phyloP scores from a whole-genome alignment of 495 filamentous ascomycete genomes.

The Penicillium paradoxum region DNA sequence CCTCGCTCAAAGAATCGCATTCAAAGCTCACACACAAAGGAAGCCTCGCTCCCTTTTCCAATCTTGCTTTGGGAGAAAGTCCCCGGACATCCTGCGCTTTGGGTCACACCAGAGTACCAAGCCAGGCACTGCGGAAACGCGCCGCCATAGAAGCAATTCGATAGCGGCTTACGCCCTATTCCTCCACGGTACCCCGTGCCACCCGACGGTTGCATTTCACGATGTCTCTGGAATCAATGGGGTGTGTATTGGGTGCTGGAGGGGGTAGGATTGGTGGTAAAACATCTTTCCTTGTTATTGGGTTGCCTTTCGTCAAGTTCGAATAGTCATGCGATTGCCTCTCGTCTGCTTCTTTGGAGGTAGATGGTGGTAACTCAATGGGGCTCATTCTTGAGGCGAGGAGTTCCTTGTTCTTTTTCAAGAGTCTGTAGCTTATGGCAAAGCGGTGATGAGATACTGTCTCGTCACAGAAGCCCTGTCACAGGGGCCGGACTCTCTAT shows the following conservation, averaged over 20 bases:
- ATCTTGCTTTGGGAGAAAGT: conserved; percentile 98
- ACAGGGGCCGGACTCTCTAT: conserved; percentile 55
- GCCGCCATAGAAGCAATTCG: conserved; percentile 97
- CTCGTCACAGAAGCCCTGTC: conserved; percentile 55
- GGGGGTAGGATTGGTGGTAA: conserved; percentile 26
- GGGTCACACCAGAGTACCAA: conserved; percentile 23
- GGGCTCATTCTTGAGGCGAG: conserved; percentile 99
- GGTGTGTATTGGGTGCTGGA: conserved; percentile 33
- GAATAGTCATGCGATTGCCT: conserved; percentile 99
- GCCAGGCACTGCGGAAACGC: conserved; percentile 82
- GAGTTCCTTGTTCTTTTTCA: conserved; percentile 54
- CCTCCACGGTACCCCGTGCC: conserved; percentile 34
- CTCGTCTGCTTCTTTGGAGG: conserved; percentile 16
- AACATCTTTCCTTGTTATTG: conserved; percentile 28
- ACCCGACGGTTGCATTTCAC: conserved; percentile 34
- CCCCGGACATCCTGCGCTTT: conserved; percentile 83
- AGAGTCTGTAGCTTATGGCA: conserved; percentile 64
- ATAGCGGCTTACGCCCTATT: conserved; percentile 60
- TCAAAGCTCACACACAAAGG: conserved; percentile 97
- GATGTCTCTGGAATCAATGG: conserved; percentile 40
- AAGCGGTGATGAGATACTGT: conserved; percentile 41
- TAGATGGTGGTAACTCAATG: conserved; percentile 84
- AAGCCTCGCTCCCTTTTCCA: conserved; percentile 28
- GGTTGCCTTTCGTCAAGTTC: conserved; percentile 81
- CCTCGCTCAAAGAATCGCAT: conserved; percentile 99